These are phyloP conservation scores for Leptographium lundbergii DNA, from an alignment of 2,329 filamentous ascomycete species.

Conservation along the genomic window DNA sequence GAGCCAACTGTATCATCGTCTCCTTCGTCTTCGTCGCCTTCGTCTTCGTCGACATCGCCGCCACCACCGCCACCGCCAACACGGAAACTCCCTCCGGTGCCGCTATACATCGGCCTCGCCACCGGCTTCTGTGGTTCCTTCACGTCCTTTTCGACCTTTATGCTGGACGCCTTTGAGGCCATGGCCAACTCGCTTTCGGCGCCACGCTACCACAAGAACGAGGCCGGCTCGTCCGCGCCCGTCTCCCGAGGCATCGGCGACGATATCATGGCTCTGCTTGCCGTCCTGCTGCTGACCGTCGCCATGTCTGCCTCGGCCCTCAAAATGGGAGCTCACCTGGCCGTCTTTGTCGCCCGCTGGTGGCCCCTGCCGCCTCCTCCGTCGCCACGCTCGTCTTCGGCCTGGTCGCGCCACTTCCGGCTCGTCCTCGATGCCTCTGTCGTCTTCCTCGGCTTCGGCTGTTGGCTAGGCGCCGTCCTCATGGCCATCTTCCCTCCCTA, in stretches of 20 bases:
- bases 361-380: background rate
- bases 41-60: too few species aligned
- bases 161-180: conserved; percentile 53
- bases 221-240: conserved; percentile 13
- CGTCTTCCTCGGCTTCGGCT: conserved; percentile 54
- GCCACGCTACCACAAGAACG: conserved; percentile 24
- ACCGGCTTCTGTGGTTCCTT: conserved; percentile 62
- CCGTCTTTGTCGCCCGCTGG: conserved; percentile 40
- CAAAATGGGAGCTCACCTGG: conserved; percentile 62
- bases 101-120: conserved; percentile 54
- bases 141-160: conserved; percentile 59
- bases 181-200: conserved; percentile 43
- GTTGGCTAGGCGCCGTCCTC: conserved; percentile 67
- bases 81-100: conserved; percentile 35
- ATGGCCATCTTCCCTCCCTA: conserved; percentile 61
- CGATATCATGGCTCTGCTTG: conserved; percentile 70
- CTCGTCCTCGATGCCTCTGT: conserved; percentile 49
- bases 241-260: conserved; percentile 48
- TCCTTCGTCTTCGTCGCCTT: too few species aligned
- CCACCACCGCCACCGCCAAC: background rate
- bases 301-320: conserved; percentile 58
- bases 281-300: conserved; percentile 59
- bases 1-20: too few species aligned
- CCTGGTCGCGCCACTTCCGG: conserved; percentile 29
- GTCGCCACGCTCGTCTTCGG: too few species aligned